Evolutionary conservation across 108 stramenopile genomes (phyloP).

Genomic region (Epithemia pelagica): DNA sequence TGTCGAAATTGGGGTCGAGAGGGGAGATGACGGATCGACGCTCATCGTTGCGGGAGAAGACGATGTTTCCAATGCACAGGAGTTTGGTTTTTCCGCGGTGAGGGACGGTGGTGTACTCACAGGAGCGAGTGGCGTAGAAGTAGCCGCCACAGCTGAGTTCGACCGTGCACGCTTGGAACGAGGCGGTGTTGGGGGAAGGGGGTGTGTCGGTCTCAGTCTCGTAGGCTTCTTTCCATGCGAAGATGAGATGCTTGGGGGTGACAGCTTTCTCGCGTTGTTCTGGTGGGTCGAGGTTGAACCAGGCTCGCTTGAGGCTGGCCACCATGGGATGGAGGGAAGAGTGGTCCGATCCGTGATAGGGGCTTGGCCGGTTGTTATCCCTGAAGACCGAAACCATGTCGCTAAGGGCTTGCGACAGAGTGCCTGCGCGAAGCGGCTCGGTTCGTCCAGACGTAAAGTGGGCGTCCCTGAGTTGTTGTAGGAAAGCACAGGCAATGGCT

Average conservation of each 20-base stretch:
- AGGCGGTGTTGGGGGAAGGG: neutral
- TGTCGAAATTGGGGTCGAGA: neutral
- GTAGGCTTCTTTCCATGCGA: neutral
- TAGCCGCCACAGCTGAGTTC: neutral
- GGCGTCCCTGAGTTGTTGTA: neutral
- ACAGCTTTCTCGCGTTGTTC: neutral
- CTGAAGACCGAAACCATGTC: neutral
- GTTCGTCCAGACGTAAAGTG: neutral
- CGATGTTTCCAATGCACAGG: neutral
- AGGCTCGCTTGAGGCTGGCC: neutral
- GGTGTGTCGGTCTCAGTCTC: neutral
- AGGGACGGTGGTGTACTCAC: conserved; percentile 1
- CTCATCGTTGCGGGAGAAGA: neutral
- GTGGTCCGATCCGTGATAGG: neutral
- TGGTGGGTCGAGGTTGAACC: neutral
- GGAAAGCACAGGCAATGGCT: neutral
- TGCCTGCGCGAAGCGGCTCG: neutral
- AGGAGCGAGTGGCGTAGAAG: neutral
- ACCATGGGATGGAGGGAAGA: neutral
- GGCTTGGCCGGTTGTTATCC: neutral
- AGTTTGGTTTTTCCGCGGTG: neutral
- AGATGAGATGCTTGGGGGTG: neutral
- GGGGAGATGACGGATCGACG: neutral
- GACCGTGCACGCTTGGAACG: neutral
- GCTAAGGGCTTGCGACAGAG: neutral